Percentiles rank a stretch among this genome's conserved stretches.
Conservation (phyloP, 73 alveolate species). For the Paramecium caudatum region DNA sequence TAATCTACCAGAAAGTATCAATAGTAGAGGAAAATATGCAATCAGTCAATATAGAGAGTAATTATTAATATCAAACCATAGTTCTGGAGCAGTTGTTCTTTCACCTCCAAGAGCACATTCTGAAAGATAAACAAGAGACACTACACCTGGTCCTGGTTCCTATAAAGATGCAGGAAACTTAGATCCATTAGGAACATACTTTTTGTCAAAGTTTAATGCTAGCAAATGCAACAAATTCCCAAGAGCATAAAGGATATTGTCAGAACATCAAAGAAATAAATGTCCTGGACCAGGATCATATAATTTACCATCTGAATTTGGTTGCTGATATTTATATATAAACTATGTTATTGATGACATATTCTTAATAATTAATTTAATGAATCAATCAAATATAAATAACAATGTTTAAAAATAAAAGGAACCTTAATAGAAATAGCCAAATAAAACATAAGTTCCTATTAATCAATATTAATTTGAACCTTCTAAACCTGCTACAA, state of each 20-base stretch:
- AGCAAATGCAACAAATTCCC: constrained; percentile 25
- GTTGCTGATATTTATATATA: background rate
- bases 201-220: constrained; percentile 24
- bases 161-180: constrained; percentile 9
- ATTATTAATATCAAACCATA: background rate
- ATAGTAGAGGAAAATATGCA: background rate
- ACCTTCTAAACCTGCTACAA: too few relatives aligned
- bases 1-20: constrained; percentile 7
- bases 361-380: background rate
- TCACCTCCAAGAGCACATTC: background rate
- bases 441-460: too few relatives aligned
- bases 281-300: constrained; percentile 78
- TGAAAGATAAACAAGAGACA: background rate
- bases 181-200: constrained; percentile 9
- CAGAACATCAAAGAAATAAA: background rate
- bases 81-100: constrained; percentile 33
- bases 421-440: too few relatives aligned
- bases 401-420: too few relatives aligned
- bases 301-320: constrained; percentile 72
- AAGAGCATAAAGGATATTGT: background rate
- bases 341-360: too few relatives aligned
- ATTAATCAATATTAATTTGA: too few relatives aligned
- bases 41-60: constrained; percentile 53
- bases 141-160: constrained; percentile 40
- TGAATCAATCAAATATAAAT: too few relatives aligned